Base-by-base conservation (phyloP, 768 basidiomycete species). In the Pulveroboletus frians region DNA sequence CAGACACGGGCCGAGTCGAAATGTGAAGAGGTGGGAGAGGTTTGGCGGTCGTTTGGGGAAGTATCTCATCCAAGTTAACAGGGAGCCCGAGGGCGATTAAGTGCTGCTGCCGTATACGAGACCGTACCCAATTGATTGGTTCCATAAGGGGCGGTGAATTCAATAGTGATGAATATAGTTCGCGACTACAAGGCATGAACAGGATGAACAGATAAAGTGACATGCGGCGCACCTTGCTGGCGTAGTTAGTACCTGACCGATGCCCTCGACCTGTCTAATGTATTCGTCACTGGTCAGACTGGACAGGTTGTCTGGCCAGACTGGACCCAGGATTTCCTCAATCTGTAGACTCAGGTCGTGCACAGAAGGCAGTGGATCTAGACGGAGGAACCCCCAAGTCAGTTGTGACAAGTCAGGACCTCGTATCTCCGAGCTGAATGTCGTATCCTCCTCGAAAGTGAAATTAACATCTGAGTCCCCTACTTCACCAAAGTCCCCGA, bases 101-200 rank as follows among this genome's bases (percentile, higher is more conserved):
- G 60, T 96, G 91, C 62, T 92, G 91, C 41, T 92, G 75, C 48
- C 94, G 81, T 63, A 92, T 92, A 38, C 88, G 81, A 49, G 92
- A 95, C 40, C 92, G 84, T 43, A 84, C 93, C 94, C 94, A 97
- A 59, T 90, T 94, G 46, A 92, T 84, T n/a, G 89, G 85, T 63
- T 86, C 83, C 39, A 80, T 84, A 9, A 84, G 79, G 30, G 88
- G 84, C 2, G 86, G 82, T 1, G 84, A 77, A 54, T 85, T 77
- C 34, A 90, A 64, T 15, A 94, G 75, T 51, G 76, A 73, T 49
- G 81, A 80, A 68, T 92, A 91, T 46, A 92, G 68, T 52, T 85
- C 78, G 41, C 92, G 92, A 66, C 93, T 95, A 35, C 38, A 49
- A 47, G 9, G 35, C 27, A 52, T 59, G 47, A 59, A 60, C 39